These are phyloP conservation scores for Macrophomina phaseolina DNA, from an alignment of 2,329 filamentous ascomycete genomes.

Conservation along the genomic window DNA sequence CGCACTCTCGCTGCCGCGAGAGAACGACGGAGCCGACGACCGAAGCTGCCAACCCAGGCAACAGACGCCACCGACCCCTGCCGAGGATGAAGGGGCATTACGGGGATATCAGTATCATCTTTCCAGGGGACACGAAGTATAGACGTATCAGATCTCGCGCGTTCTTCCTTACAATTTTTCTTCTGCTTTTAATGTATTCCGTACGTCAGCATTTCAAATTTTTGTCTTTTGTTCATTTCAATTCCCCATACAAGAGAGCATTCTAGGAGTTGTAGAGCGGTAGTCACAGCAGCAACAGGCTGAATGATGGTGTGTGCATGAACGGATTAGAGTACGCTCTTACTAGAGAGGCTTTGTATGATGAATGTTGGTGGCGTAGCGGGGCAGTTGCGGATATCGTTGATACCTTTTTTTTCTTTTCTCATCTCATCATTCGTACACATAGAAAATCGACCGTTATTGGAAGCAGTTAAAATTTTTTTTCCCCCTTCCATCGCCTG, in stretches of 20 bases:
- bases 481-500: no score
- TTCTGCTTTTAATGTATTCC: not conserved
- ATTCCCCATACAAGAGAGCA: not conserved
- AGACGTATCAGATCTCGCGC: not conserved
- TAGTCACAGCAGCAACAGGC: not conserved
- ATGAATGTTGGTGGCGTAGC: not conserved
- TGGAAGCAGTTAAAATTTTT: no score
- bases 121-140: not conserved
- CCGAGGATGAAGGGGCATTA: not conserved
- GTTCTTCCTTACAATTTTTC: not conserved
- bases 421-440: no score
- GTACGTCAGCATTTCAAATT: not conserved
- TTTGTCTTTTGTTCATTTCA: not conserved
- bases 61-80: no score
- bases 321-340: not conserved
- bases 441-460: no score
- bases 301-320: not conserved
- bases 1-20: not conserved
- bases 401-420: not conserved
- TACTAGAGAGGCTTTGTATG: not conserved
- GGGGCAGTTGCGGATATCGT: not conserved
- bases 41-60: not conserved
- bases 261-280: constrained; percentile 4
- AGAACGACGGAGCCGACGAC: not conserved
- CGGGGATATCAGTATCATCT: no score